phyloP scores from a whole-genome alignment of 345 rosid species.

The Melaleuca alternifolia region DNA sequence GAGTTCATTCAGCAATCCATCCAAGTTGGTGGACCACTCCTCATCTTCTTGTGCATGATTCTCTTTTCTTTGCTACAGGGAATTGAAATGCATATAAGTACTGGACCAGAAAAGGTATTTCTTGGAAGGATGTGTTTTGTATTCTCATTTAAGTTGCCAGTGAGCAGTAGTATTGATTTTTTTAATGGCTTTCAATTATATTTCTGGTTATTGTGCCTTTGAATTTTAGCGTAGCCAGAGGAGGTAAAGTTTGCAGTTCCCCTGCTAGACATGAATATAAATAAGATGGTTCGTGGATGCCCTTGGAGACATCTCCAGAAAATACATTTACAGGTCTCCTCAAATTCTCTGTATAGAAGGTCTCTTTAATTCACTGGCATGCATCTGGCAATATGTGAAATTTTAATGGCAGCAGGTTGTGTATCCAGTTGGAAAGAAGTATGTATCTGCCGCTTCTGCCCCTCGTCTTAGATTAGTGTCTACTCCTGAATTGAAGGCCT shows the following conservation, averaged over 20 bases:
- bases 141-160: background rate
- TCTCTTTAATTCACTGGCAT: background rate
- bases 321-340: conserved; percentile 75
- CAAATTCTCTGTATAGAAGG: conserved; percentile 2
- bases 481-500: conserved; percentile 52
- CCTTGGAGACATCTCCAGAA: conserved; percentile 89
- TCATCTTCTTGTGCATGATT: background rate
- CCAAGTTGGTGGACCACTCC: background rate
- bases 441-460: conserved; percentile 54
- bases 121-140: background rate
- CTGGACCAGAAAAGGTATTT: conserved; percentile 80
- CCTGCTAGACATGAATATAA: conserved; percentile 65
- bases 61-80: conserved; percentile 41
- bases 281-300: conserved; percentile 71
- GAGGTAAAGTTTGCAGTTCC: conserved; percentile 96
- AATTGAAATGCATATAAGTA: conserved; percentile 78
- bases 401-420: conserved; percentile 42
- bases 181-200: conserved; percentile 3
- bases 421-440: conserved; percentile 73
- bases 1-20: background rate
- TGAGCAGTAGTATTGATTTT: background rate
- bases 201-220: conserved; percentile 40
- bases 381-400: background rate
- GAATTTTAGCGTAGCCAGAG: conserved; percentile 71
- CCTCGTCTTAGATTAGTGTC: conserved; percentile 79